Percentiles rank a stretch among this genome's conserved stretches.
phyloP scores from a whole-genome alignment of 2,329 filamentous ascomycete genomes.

The Ascomycota sp. region DNA sequence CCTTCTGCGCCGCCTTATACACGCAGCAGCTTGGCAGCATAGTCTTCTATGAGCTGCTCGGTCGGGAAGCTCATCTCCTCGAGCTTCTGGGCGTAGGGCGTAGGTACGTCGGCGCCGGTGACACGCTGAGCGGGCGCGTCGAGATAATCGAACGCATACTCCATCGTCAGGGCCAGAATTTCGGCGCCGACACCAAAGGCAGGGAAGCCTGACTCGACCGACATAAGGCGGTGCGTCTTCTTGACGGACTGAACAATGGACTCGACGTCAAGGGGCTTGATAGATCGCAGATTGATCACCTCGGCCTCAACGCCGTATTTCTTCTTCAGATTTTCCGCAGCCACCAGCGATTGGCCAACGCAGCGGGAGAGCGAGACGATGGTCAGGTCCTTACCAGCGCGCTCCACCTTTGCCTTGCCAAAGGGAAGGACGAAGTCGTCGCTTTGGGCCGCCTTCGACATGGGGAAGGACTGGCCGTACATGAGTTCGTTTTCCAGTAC shows the following conservation, averaged over 20 bases:
- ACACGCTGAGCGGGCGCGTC: slow-evolving; percentile 82
- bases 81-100: slow-evolving; percentile 77
- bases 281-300: slow-evolving; percentile 90
- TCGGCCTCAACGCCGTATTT: slow-evolving; percentile 91
- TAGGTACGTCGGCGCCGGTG: slow-evolving; percentile 91
- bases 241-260: slow-evolving; percentile 91
- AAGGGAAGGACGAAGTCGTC: slow-evolving; percentile 93
- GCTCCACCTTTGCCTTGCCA: slow-evolving; percentile 98
- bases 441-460: slow-evolving; percentile 90
- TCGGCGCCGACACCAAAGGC: slow-evolving; percentile 83
- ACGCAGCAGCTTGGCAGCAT: slow-evolving; percentile 71
- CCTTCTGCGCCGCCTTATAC: slow-evolving; percentile 28
- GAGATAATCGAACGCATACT: slow-evolving; percentile 96
- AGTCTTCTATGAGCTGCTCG: slow-evolving; percentile 66
- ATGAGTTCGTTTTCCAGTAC: slow-evolving; percentile 75
- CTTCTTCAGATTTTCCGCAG: slow-evolving; percentile 78
- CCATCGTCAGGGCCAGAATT: slow-evolving; percentile 83
- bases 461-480: slow-evolving; percentile 86
- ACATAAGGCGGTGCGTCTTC: slow-evolving; percentile 86
- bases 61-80: slow-evolving; percentile 92
- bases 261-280: slow-evolving; percentile 93
- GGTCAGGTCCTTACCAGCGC: slow-evolving; percentile 82
- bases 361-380: slow-evolving; percentile 87
- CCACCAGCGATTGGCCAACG: slow-evolving; percentile 73
- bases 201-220: slow-evolving; percentile 88